A percentile compares a stretch with the other conserved stretches of the same genome.
These are phyloP conservation scores for Nitzschia putrida DNA, from an alignment of 108 stramenopile species.

Conservation along the genomic window DNA sequence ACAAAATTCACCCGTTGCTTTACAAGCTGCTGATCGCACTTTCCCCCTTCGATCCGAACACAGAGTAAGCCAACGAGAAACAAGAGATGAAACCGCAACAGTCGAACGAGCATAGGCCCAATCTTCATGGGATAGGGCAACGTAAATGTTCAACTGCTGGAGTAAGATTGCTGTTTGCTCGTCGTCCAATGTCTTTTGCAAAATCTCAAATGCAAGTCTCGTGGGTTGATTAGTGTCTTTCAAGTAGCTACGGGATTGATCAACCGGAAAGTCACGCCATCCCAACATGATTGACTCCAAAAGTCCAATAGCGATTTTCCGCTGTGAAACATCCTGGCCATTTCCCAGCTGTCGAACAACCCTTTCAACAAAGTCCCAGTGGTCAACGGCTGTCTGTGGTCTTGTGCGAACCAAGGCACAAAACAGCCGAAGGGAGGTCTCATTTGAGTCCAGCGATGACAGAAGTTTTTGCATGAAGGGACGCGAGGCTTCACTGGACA, in stretches of 20 bases:
- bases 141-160: slow-evolving; percentile 38
- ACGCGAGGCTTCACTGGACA: slow-evolving; percentile 3
- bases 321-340: neutral
- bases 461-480: neutral
- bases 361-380: slow-evolving; percentile 9
- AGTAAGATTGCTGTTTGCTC: slow-evolving; percentile 12
- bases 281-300: slow-evolving; percentile 30
- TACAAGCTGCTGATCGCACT: slow-evolving; percentile 59
- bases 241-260: neutral
- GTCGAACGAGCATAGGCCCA: slow-evolving; percentile 35
- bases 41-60: slow-evolving; percentile 50
- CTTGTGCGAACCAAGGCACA: slow-evolving; percentile 25
- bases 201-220: neutral
- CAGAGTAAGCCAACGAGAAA: slow-evolving; percentile 7
- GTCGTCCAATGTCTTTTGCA: neutral
- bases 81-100: slow-evolving; percentile 32
- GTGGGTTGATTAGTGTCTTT: neutral
- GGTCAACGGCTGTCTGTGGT: slow-evolving; percentile 17
- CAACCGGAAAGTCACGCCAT: slow-evolving; percentile 17
- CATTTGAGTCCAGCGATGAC: neutral
- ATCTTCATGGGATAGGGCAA: slow-evolving; percentile 42
- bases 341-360: neutral
- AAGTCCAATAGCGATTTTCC: neutral
- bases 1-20: slow-evolving; percentile 68
- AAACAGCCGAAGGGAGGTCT: neutral